Percentiles rank a stretch among this genome's conserved stretches.
Evolutionary conservation across 805 yeast species (phyloP).

Genomic region (Kuraishia molischiana): DNA sequence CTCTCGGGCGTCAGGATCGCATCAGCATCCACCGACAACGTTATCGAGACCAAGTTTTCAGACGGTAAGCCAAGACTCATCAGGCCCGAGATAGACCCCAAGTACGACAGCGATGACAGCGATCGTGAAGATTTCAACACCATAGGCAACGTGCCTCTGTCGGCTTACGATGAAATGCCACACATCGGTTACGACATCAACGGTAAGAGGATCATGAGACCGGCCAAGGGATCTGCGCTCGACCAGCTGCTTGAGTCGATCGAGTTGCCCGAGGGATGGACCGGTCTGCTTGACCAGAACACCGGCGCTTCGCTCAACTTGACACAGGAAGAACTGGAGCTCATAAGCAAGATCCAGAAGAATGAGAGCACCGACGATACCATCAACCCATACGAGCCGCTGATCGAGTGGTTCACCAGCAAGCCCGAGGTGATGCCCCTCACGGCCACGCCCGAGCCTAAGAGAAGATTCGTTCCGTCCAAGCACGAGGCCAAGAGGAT

Average conservation of each 20-base stretch:
- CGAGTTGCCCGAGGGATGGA: constrained; percentile 98
- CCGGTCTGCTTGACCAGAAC: constrained; percentile 84
- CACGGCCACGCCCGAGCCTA: constrained; percentile 93
- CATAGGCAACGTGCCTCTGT: constrained; percentile 85
- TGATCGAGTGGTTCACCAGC: constrained; percentile 91
- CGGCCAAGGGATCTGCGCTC: constrained; percentile 92
- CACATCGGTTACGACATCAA: constrained; percentile 95
- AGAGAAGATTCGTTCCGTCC: constrained; percentile 92
- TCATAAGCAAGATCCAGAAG: constrained; percentile 75
- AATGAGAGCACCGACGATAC: constrained; percentile 76
- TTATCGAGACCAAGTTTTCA: constrained; percentile 39
- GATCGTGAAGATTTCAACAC: constrained; percentile 76
- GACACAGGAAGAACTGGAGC: constrained; percentile 78
- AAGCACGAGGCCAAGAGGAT: constrained; percentile 93
- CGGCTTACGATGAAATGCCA: constrained; percentile 95
- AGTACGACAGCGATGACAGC: constrained; percentile 91
- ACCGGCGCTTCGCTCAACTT: constrained; percentile 82
- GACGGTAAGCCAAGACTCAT: constrained; percentile 78
- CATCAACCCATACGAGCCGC: constrained; percentile 85
- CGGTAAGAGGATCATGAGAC: constrained; percentile 98
- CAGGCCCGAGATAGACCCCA: constrained; percentile 87
- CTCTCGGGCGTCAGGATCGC: constrained; percentile 45
- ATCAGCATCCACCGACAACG: constrained; percentile 31
- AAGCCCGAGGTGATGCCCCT: constrained; percentile 83
- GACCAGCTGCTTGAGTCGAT: constrained; percentile 84